phyloP scores from a whole-genome alignment of 139 green algal species.

The Marvania coccoides region DNA sequence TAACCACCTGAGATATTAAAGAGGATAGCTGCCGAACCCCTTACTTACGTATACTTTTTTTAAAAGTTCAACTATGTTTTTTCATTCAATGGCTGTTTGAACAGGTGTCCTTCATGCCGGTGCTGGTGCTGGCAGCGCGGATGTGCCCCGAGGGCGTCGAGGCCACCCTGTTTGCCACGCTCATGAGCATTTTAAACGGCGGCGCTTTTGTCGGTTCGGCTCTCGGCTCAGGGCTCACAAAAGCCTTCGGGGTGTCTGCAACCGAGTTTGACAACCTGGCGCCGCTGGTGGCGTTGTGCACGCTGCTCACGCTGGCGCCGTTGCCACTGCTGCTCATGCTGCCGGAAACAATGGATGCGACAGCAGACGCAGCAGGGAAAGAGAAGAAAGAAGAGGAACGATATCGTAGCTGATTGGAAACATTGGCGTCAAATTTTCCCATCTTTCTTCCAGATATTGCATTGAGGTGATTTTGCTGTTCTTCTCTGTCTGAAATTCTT shows the following conservation, averaged over 20 bases:
- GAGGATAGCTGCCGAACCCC: too few relatives aligned
- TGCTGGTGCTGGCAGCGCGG: constrained; percentile 86
- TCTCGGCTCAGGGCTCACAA: constrained; percentile 67
- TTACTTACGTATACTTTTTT: too few relatives aligned
- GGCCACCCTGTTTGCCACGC: constrained; percentile 92
- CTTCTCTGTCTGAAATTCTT: too few relatives aligned
- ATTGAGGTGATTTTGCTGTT: too few relatives aligned
- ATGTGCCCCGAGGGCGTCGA: constrained; percentile 79
- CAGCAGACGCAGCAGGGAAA: background rate
- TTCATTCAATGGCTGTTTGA: background rate
- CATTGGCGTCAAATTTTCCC: too few relatives aligned
- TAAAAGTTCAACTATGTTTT: background rate
- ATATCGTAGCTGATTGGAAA: too few relatives aligned
- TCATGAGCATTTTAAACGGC: constrained; percentile 91
- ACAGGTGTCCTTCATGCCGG: constrained; percentile 93
- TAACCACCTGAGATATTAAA: too few relatives aligned
- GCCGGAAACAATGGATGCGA: constrained; percentile 7
- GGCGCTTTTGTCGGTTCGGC: constrained; percentile 51
- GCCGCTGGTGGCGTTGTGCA: constrained; percentile 49
- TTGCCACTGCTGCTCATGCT: constrained; percentile 55
- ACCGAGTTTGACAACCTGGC: constrained; percentile 66
- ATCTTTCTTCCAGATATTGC: too few relatives aligned
- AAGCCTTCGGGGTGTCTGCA: constrained; percentile 53
- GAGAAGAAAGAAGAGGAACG: background rate
- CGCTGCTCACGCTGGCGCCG: constrained; percentile 41